Base-by-base conservation (phyloP, 371 early-diverging fungal species). In the Mortierella sp. region DNA sequence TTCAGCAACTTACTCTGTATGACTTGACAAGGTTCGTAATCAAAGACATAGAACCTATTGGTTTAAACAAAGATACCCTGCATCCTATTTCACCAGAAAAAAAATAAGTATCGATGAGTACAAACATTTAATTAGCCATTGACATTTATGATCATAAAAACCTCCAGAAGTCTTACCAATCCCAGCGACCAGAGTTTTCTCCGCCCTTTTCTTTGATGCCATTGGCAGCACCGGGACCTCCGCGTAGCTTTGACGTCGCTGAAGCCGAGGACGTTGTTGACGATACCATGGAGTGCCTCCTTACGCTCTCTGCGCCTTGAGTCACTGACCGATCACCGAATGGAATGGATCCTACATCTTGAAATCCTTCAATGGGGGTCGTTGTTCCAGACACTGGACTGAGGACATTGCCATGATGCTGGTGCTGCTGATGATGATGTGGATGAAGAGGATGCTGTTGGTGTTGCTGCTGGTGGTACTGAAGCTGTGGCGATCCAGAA, bases 171-270 rank as follows among this genome's bases (percentile, higher is more conserved):
- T 22, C 71, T 71, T 68, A 79, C 79, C 79, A 79, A 40, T 71
- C 79, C 79, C 75, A 71, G 26, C 71, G 64, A 16, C 75, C 71
- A 9, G 70, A 55, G 44, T 69, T 53, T 48, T 74, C 73, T 16
- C 68, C 55, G 2, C 45, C n/a, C 31, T 66, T 66, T 8, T 76
- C 76, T 26, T 71, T 71, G 41, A 76, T 66, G 43, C 61, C 67
- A 10, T 22, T 34, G 0, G 71, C 8, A 64, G n/a, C 39, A 4
- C 44, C 16, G 1, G 72, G 10, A 8, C 24, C 68, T n/a, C 71
- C 71, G 4, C 79, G 74, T 10, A 76, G 22, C 63, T 53, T 71
- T 29, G 81, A 52, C 24, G 47, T 22, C 29, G 39, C 19, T n/a
- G 76, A 53, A 3, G 55, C 55, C 5, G 77, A 43, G 2, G 79